These are phyloP conservation scores for Trichoderma simmonsii DNA, from an alignment of 2,329 filamentous ascomycete genomes.

Conservation along the genomic window DNA sequence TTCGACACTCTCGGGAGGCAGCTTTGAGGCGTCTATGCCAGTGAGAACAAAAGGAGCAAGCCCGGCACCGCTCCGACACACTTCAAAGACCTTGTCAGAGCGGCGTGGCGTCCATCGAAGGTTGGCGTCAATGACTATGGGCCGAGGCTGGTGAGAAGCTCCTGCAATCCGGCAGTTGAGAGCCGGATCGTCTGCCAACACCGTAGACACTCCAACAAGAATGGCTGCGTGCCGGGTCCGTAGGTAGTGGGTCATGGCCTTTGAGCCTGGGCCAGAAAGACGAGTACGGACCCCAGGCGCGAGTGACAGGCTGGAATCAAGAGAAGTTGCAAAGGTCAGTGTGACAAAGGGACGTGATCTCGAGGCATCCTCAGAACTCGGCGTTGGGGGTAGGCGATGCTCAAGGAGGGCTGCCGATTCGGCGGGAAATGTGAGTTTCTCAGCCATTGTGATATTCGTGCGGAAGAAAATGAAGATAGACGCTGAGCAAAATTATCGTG, in stretches of 20 bases:
- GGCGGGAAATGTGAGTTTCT: constrained; percentile 34
- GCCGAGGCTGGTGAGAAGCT: constrained; percentile 67
- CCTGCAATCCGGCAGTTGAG: constrained; percentile 75
- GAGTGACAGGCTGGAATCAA: constrained; percentile 77
- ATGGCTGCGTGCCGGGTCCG: constrained; percentile 81
- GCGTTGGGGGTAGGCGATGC: constrained; percentile 31
- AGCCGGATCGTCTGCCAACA: constrained; percentile 77
- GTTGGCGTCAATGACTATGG: constrained; percentile 76
- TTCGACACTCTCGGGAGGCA: constrained; percentile 41
- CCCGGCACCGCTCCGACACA: constrained; percentile 63
- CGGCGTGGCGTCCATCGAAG: constrained; percentile 66
- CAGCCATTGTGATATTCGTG: constrained; percentile 29
- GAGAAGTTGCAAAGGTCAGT: constrained; percentile 84
- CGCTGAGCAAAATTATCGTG: no score
- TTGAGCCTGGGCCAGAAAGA: constrained; percentile 78
- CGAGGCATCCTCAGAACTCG: not conserved
- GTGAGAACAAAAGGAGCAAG: constrained; percentile 72
- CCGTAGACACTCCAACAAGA: constrained; percentile 79
- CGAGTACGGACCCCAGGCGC: constrained; percentile 76
- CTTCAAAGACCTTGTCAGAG: constrained; percentile 62
- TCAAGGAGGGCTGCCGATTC: constrained; percentile 33
- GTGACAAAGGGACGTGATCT: constrained; percentile 58
- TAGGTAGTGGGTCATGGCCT: constrained; percentile 90
- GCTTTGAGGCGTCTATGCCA: constrained; percentile 37
- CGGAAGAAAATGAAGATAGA: not conserved